These are phyloP conservation scores for Schizophyllum amplum DNA, from an alignment of 1,284 basidiomycete species.

Conservation along the genomic window DNA sequence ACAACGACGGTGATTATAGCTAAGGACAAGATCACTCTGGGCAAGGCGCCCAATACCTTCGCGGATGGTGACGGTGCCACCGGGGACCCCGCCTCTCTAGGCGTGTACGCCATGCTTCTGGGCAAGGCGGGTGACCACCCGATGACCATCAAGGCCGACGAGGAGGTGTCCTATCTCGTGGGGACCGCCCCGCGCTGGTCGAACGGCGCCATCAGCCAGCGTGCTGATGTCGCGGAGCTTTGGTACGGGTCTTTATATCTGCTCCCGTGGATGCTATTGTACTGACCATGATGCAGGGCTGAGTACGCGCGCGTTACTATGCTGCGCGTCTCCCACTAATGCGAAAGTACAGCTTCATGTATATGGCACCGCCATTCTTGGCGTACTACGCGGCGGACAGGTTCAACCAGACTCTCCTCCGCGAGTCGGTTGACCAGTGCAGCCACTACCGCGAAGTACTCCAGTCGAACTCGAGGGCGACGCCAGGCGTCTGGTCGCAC, in stretches of 20 bases:
- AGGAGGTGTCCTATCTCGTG: constrained; percentile 27
- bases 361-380: constrained; percentile 57
- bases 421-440: constrained; percentile 39
- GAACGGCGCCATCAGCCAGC: constrained; percentile 48
- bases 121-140: constrained; percentile 22
- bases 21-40: constrained; percentile 26
- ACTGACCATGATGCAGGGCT: background rate
- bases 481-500: constrained; percentile 35
- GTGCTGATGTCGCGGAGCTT: constrained; percentile 30
- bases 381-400: constrained; percentile 45
- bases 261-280: background rate
- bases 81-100: constrained; percentile 36
- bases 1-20: constrained; percentile 27
- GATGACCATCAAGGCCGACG: constrained; percentile 14
- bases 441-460: constrained; percentile 35
- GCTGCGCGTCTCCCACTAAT: background rate
- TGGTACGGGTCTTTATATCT: constrained; percentile 28
- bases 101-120: constrained; percentile 31
- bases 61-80: constrained; percentile 29
- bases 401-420: constrained; percentile 31
- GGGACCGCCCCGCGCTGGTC: constrained; percentile 32
- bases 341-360: constrained; percentile 33
- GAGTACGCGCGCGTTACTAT: background rate
- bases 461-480: constrained; percentile 26
- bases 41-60: constrained; percentile 26